phyloP scores from a whole-genome alignment of 108 stramenopile genomes.

The Epipyxis sp. region DNA sequence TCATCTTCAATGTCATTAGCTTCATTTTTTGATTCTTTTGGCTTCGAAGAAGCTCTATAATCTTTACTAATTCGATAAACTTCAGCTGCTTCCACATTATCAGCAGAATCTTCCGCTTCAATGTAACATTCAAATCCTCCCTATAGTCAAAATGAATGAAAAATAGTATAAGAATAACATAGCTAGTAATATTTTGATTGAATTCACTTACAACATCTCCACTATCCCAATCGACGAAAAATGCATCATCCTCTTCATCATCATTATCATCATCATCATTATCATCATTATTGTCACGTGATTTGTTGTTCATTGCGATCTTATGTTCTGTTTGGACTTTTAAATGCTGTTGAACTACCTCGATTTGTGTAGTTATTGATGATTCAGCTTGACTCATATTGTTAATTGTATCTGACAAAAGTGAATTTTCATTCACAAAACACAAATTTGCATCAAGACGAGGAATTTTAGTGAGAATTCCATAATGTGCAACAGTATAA shows the following conservation, averaged over 20 bases:
- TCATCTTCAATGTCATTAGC: constrained; percentile 23
- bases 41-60: background rate
- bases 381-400: constrained; percentile 29
- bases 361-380: background rate
- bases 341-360: background rate
- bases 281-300: constrained; percentile 30
- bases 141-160: too few relatives aligned
- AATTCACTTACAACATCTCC: constrained; percentile 85
- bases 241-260: constrained; percentile 58
- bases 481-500: constrained; percentile 92
- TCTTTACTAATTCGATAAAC: background rate
- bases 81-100: constrained; percentile 33
- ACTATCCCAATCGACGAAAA: constrained; percentile 67
- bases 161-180: too few relatives aligned
- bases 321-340: constrained; percentile 61
- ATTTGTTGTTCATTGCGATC: constrained; percentile 39
- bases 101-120: constrained; percentile 79
- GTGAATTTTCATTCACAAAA: constrained; percentile 60
- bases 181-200: too few relatives aligned
- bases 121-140: constrained; percentile 95
- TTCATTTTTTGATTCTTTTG: constrained; percentile 22
- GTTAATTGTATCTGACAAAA: too few relatives aligned
- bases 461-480: constrained; percentile 61
- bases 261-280: constrained; percentile 3
- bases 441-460: constrained; percentile 84